A percentile compares a stretch with the other conserved stretches of the same genome.
Conservation (phyloP, 2,329 filamentous ascomycete genomes). For the Aspergillus sp. region DNA sequence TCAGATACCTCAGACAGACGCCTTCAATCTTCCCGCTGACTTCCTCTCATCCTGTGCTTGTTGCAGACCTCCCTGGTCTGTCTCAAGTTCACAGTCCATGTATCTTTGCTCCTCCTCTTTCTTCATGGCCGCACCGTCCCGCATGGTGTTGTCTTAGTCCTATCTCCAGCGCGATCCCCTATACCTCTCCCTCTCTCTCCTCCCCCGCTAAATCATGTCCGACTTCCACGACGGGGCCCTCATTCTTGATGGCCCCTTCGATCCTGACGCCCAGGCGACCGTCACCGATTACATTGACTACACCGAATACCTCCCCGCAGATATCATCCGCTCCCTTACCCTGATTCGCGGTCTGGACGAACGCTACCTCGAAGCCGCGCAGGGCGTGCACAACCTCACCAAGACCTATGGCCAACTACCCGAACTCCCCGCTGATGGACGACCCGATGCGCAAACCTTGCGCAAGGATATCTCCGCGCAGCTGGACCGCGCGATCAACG, state of each 20-base stretch:
- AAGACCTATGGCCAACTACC: slow-evolving; percentile 50
- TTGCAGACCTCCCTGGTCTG: slow-evolving; percentile 7
- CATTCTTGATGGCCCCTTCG: slow-evolving; percentile 49
- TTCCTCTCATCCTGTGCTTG: background rate
- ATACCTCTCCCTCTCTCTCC: slow-evolving; percentile 9
- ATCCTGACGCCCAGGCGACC: slow-evolving; percentile 64
- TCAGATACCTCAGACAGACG: background rate
- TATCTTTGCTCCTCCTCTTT: slow-evolving; percentile 4
- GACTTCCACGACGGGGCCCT: slow-evolving; percentile 43
- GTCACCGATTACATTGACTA: slow-evolving; percentile 68
- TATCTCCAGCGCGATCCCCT: slow-evolving; percentile 9
- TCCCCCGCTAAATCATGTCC: slow-evolving; percentile 28
- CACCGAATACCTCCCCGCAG: slow-evolving; percentile 66
- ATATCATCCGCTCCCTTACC: slow-evolving; percentile 61
- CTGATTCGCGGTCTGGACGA: slow-evolving; percentile 54
- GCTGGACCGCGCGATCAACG: slow-evolving; percentile 53
- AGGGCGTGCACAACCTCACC: slow-evolving; percentile 41
- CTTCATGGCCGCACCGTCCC: slow-evolving; percentile 19
- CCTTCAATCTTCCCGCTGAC: background rate
- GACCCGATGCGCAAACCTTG: slow-evolving; percentile 51
- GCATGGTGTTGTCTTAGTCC: slow-evolving; percentile 19
- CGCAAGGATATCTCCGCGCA: slow-evolving; percentile 57
- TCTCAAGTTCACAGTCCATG: slow-evolving; percentile 10
- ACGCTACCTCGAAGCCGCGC: slow-evolving; percentile 41
- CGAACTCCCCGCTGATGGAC: slow-evolving; percentile 44